Evolutionary conservation across 305 asterid genomes (phyloP).

Genomic region (Fraxinus platypoda): DNA sequence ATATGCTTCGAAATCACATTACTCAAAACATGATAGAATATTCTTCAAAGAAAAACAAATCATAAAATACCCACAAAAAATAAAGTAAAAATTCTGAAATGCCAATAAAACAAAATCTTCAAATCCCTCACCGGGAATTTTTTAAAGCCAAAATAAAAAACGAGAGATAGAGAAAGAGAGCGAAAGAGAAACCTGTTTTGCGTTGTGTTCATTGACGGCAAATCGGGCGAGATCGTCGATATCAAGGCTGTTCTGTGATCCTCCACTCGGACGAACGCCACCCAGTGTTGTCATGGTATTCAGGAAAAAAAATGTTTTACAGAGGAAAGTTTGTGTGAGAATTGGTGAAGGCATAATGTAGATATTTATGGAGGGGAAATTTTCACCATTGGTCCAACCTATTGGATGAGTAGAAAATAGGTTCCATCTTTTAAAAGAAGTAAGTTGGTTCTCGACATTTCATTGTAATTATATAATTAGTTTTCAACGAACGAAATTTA

Average conservation of each 20-base stretch:
- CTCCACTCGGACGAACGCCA: constrained; percentile 40
- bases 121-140: background rate
- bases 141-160: background rate
- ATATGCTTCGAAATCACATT: background rate
- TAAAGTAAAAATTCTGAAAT: background rate
- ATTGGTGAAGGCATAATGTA: background rate
- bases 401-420: background rate
- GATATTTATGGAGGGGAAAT: background rate
- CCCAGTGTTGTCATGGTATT: constrained; percentile 52
- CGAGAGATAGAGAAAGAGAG: background rate
- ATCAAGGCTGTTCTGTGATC: constrained; percentile 66
- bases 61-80: background rate
- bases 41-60: background rate
- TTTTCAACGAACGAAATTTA: too few species aligned
- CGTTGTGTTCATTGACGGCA: constrained; percentile 71
- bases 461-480: background rate
- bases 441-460: background rate
- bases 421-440: background rate
- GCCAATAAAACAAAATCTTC: background rate
- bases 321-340: background rate
- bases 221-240: constrained; percentile 71
- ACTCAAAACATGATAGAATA: background rate
- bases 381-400: background rate
- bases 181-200: constrained; percentile 47
- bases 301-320: background rate